Evolutionary conservation across 163 green algal species (phyloP).

Genomic region (Prototheca wickerhamii): DNA sequence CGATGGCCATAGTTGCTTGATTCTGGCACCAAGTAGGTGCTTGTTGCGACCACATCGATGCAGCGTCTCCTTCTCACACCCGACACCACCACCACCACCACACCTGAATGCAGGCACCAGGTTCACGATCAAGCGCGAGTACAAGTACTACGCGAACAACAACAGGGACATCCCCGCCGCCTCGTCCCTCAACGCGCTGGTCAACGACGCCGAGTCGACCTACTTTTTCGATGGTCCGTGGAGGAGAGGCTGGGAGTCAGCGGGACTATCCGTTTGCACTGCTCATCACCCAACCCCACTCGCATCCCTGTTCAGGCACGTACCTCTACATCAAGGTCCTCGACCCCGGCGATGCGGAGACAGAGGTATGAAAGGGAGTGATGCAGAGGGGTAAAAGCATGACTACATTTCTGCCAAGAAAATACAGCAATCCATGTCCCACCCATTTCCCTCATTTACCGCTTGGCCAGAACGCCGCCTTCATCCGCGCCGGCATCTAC

Average conservation of each 20-base stretch:
- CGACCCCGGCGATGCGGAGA: constrained; percentile 23
- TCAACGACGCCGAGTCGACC: constrained; percentile 10
- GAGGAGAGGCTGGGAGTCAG: no score
- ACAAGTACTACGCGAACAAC: constrained; percentile 10
- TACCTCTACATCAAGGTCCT: constrained; percentile 36
- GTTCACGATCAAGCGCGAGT: constrained; percentile 20
- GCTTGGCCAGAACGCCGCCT: neutral
- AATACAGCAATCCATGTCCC: no score
- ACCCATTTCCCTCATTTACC: neutral
- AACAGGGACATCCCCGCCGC: neutral
- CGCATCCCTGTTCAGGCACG: constrained; percentile 6
- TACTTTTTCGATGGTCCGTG: constrained; percentile 31
- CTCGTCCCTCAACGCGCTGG: neutral
- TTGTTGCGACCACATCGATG: no score
- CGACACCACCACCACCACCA: neutral
- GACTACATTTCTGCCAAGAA: neutral
- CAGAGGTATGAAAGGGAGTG: constrained; percentile 3
- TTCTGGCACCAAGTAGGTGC: no score
- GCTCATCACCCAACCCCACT: neutral
- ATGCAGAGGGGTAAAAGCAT: no score
- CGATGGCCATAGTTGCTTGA: no score
- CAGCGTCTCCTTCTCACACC: neutral
- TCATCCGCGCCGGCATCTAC: constrained; percentile 15
- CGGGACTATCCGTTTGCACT: neutral
- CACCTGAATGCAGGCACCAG: constrained; percentile 11